These are phyloP conservation scores for Phaeoacremonium minimum DNA, from an alignment of 2,329 filamentous ascomycete species.

Conservation along the genomic window DNA sequence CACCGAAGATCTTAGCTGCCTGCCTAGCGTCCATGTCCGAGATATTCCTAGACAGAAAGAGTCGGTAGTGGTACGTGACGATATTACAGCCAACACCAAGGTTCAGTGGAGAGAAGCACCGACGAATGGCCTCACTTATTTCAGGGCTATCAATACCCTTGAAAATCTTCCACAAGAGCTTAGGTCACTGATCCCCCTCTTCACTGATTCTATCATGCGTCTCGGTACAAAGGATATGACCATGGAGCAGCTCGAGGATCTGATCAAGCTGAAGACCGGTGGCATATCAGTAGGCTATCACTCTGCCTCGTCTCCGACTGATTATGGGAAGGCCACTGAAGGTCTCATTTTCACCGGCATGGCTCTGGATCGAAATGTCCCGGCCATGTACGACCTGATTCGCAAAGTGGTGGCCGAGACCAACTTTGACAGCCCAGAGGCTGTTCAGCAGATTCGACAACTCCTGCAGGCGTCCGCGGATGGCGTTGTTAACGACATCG, in stretches of 20 bases:
- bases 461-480: slow-evolving; percentile 83
- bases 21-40: slow-evolving; percentile 82
- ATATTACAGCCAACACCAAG: slow-evolving; percentile 59
- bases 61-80: slow-evolving; percentile 53
- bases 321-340: slow-evolving; percentile 69
- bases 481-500: slow-evolving; percentile 86
- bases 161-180: slow-evolving; percentile 79
- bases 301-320: slow-evolving; percentile 70
- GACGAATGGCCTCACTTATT: slow-evolving; percentile 95
- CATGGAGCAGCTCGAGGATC: slow-evolving; percentile 92
- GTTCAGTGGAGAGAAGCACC: slow-evolving; percentile 90
- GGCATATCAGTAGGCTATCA: slow-evolving; percentile 84
- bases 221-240: slow-evolving; percentile 82
- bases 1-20: slow-evolving; percentile 77
- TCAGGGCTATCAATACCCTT: slow-evolving; percentile 80
- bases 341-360: slow-evolving; percentile 82
- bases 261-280: slow-evolving; percentile 94
- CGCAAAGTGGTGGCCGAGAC: slow-evolving; percentile 79
- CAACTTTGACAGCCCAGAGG: slow-evolving; percentile 80
- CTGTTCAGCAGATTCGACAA: slow-evolving; percentile 77
- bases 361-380: slow-evolving; percentile 84
- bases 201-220: slow-evolving; percentile 89
- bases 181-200: slow-evolving; percentile 79
- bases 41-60: slow-evolving; percentile 83
- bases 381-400: slow-evolving; percentile 85